Percentiles rank a stretch among this genome's conserved stretches.
phyloP scores from a whole-genome alignment of 1,284 basidiomycete genomes.

The Marasmius sp. region DNA sequence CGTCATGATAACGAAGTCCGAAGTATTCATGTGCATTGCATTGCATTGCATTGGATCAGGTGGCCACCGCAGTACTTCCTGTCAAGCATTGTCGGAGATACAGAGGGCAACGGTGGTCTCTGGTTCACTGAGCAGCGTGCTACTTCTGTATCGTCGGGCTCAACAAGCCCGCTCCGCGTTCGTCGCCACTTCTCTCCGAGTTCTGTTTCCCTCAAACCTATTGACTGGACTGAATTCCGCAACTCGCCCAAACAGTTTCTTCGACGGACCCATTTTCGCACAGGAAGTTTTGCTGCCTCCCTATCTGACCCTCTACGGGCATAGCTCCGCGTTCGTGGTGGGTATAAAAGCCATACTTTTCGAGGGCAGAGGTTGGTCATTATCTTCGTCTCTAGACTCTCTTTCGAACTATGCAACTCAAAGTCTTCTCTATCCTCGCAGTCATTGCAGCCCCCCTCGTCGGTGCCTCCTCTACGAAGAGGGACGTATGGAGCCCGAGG shows the following conservation, averaged over 20 bases:
- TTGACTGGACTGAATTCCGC: not conserved
- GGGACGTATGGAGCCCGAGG: conserved; percentile 7
- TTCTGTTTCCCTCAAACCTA: not conserved
- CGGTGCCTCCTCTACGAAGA: not conserved
- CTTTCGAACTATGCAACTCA: not conserved
- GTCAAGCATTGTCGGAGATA: no score
- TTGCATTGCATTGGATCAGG: no score
- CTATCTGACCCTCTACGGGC: not conserved
- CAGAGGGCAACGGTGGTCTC: not conserved
- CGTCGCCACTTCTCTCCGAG: not conserved
- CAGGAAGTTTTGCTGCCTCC: not conserved
- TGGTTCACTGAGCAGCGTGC: not conserved
- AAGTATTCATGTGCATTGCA: no score
- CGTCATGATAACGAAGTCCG: no score
- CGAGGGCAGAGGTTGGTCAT: not conserved
- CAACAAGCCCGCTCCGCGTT: not conserved
- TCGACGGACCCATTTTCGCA: not conserved
- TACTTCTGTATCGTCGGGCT: not conserved
- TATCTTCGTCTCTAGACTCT: not conserved
- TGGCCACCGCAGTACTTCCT: no score
- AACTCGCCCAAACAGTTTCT: not conserved
- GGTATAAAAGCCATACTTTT: not conserved
- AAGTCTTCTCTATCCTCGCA: not conserved
- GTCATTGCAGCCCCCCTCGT: not conserved
- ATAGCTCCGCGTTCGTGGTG: not conserved